phyloP scores from a whole-genome alignment of 78 protist species.

The slime mould (Dictyostelium discoideum) region DNA sequence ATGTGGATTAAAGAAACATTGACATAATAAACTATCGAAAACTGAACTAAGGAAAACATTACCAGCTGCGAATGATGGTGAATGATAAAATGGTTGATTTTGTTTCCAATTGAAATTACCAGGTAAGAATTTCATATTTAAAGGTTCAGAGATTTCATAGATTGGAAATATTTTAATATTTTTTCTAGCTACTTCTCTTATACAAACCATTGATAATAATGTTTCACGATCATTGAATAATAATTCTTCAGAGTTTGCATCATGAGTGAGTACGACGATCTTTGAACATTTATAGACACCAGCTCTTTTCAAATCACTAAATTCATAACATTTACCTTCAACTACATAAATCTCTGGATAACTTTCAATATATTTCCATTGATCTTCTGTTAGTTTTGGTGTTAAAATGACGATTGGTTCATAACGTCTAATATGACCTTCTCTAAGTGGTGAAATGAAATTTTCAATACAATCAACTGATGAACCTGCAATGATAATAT shows the following conservation, averaged over 20 bases:
- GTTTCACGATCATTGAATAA: conserved; percentile 46
- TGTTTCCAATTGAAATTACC: conserved; percentile 61
- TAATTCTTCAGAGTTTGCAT: conserved; percentile 8
- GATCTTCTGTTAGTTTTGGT: not conserved
- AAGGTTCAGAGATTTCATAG: conserved; percentile 50
- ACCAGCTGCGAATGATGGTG: conserved; percentile 68
- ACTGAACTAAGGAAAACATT: conserved; percentile 49
- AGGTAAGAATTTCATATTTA: conserved; percentile 48
- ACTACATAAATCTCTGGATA: conserved; percentile 67
- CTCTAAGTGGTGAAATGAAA: conserved; percentile 49
- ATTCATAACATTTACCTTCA: conserved; percentile 10
- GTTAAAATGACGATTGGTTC: conserved; percentile 68
- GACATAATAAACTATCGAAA: conserved; percentile 62
- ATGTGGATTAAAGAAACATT: conserved; percentile 70
- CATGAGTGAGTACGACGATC: conserved; percentile 9
- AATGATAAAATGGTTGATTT: conserved; percentile 26
- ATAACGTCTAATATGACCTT: conserved; percentile 18
- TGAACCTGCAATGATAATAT: conserved; percentile 54
- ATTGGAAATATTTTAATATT: conserved; percentile 51
- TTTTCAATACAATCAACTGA: conserved; percentile 6
- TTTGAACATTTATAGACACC: conserved; percentile 48
- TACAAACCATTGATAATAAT: not conserved
- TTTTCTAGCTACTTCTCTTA: not conserved
- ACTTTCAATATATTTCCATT: conserved; percentile 35
- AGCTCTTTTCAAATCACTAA: conserved; percentile 47